A percentile compares a stretch with the other conserved stretches of the same genome.
Conservation (phyloP, 441 rosid species). For the Erodium moschatum region DNA sequence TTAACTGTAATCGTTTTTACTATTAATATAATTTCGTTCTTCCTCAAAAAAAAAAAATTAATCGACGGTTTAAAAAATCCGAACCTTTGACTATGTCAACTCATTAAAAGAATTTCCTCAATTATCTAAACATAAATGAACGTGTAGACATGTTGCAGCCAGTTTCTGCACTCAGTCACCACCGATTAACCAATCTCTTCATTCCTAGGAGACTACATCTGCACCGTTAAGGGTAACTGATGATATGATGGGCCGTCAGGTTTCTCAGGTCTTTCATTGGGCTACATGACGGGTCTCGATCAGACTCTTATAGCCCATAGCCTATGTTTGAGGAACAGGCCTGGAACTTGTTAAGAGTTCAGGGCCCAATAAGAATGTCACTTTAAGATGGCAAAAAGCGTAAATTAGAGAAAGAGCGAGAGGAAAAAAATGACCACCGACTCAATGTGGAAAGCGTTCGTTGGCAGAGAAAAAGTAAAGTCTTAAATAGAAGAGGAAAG, state of each 20-base stretch:
- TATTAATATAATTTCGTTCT: too few relatives aligned
- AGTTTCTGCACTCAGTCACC: too few relatives aligned
- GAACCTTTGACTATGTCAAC: too few relatives aligned
- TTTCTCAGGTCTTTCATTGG: neutral
- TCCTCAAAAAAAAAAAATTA: too few relatives aligned
- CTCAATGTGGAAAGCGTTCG: conserved; percentile 7
- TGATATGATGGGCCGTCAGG: neutral
- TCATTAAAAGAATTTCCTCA: too few relatives aligned
- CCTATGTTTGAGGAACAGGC: neutral
- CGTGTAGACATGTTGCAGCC: too few relatives aligned
- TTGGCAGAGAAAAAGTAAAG: conserved; percentile 14
- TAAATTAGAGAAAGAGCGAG: neutral
- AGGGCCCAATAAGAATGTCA: neutral
- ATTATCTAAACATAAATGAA: too few relatives aligned
- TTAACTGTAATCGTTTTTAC: too few relatives aligned
- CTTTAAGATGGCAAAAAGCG: neutral
- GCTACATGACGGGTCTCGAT: neutral
- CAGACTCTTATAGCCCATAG: neutral
- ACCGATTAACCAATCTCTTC: too few relatives aligned
- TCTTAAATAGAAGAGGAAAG: conserved; percentile 6
- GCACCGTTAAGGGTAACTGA: too few relatives aligned
- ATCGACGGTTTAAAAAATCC: too few relatives aligned
- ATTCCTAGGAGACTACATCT: too few relatives aligned
- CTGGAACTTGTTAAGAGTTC: neutral
- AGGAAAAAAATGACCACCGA: neutral